Percentiles rank a stretch among this genome's conserved stretches.
Evolutionary conservation across 352 stramenopile species (phyloP).

Genomic region (Phytophthora nicotianae): DNA sequence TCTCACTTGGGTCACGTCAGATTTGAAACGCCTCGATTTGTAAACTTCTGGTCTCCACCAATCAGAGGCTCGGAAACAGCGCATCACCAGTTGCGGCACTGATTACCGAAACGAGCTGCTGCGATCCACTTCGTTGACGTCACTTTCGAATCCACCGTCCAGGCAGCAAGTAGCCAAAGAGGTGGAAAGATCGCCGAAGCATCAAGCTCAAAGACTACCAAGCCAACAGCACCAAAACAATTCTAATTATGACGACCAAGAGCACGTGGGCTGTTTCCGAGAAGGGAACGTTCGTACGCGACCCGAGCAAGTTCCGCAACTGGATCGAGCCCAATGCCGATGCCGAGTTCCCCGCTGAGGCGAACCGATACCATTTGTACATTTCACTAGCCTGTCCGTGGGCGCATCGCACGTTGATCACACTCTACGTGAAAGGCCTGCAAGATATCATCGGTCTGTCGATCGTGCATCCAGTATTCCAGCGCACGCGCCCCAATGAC

Average conservation of each 20-base stretch:
- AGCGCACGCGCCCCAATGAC: slow-evolving; percentile 75
- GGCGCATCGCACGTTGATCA: slow-evolving; percentile 81
- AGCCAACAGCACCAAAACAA: not conserved
- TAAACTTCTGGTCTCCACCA: slow-evolving; percentile 13
- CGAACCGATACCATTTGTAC: slow-evolving; percentile 94
- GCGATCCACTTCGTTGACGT: slow-evolving; percentile 25
- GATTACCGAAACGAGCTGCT: slow-evolving; percentile 10
- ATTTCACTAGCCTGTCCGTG: slow-evolving; percentile 95
- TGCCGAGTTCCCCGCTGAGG: slow-evolving; percentile 70
- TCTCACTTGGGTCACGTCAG: slow-evolving; percentile 1
- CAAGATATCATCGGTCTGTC: slow-evolving; percentile 94
- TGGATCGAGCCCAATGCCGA: slow-evolving; percentile 68
- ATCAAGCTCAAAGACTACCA: not conserved
- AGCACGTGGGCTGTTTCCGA: slow-evolving; percentile 67
- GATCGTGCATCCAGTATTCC: slow-evolving; percentile 90
- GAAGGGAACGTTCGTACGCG: slow-evolving; percentile 76
- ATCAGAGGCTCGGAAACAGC: slow-evolving; percentile 5
- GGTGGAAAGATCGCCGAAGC: not conserved
- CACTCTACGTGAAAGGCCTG: slow-evolving; percentile 93
- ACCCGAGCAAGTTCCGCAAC: slow-evolving; percentile 80
- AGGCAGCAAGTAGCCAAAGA: slow-evolving; percentile 8
- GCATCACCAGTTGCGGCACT: slow-evolving; percentile 5
- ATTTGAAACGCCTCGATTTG: slow-evolving; percentile 3
- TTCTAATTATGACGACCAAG: slow-evolving; percentile 59
- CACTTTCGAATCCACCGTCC: slow-evolving; percentile 27